A percentile compares a stretch with the other conserved stretches of the same genome.
phyloP scores from a whole-genome alignment of 2,329 filamentous ascomycete genomes.

The Ophiognomonia clavigignenti-juglandacearum region DNA sequence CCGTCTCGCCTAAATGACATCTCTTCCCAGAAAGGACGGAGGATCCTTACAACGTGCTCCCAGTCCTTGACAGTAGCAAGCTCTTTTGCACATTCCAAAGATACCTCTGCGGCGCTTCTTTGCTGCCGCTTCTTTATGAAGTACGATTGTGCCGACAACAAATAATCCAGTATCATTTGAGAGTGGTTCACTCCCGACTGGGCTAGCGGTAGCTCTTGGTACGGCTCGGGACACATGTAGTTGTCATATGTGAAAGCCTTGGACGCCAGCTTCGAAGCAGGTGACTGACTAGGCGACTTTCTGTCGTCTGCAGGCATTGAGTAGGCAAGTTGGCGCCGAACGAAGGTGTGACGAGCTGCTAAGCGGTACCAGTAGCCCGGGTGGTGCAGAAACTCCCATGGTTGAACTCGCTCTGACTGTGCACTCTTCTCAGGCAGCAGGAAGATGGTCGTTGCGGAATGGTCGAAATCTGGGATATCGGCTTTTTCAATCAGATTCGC shows the following conservation, averaged over 20 bases:
- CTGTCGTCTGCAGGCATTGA: conserved; percentile 57
- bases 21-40: conserved; percentile 54
- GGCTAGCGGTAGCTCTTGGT: conserved; percentile 52
- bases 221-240: conserved; percentile 61
- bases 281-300: conserved; percentile 41
- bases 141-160: conserved; percentile 47
- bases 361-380: conserved; percentile 62
- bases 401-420: conserved; percentile 52
- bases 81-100: conserved; percentile 53
- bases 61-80: conserved; percentile 45
- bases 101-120: conserved; percentile 50
- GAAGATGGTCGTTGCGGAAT: conserved; percentile 40
- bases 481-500: conserved; percentile 53
- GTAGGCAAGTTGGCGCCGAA: conserved; percentile 48
- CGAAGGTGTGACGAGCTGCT: conserved; percentile 52
- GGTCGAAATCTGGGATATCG: conserved; percentile 44
- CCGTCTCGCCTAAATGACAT: conserved; percentile 52
- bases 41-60: conserved; percentile 47
- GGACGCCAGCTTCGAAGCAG: conserved; percentile 40
- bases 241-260: conserved; percentile 58
- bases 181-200: conserved; percentile 50
- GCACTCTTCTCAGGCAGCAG: conserved; percentile 55
- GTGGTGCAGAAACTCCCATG: conserved; percentile 62
- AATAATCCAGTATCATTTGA: conserved; percentile 47
- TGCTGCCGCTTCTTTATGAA: conserved; percentile 50